These are phyloP conservation scores for Karstenula rhodostoma DNA, from an alignment of 2,329 filamentous ascomycete species.

Conservation along the genomic window DNA sequence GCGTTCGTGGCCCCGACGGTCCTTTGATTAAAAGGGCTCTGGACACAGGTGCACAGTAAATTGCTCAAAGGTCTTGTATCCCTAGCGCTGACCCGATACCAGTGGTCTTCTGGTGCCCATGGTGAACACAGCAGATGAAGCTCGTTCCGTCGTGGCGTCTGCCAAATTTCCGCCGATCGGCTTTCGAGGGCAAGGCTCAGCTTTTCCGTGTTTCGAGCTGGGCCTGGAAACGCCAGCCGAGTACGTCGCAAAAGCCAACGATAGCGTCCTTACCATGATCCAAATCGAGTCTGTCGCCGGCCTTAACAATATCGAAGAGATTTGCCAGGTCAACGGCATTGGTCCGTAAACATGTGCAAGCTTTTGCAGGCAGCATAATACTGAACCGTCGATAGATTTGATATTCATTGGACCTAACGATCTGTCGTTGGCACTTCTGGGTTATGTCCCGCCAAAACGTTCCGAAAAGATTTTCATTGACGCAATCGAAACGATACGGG, in stretches of 20 bases:
- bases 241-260: conserved; percentile 66
- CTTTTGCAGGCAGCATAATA: too few species aligned
- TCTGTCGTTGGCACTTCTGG: conserved; percentile 63
- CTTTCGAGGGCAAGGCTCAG: conserved; percentile 64
- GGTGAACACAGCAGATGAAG: conserved; percentile 61
- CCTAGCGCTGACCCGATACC: too few species aligned
- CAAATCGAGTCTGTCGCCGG: conserved; percentile 74
- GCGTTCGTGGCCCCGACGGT: conserved; percentile 58
- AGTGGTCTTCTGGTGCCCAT: conserved; percentile 65
- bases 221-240: conserved; percentile 60
- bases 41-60: conserved; percentile 66
- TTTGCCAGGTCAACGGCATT: too few species aligned
- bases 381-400: conserved; percentile 68
- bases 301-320: conserved; percentile 66
- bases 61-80: too few species aligned
- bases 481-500: conserved; percentile 61
- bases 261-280: conserved; percentile 68
- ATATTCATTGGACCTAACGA: conserved; percentile 74
- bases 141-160: conserved; percentile 54
- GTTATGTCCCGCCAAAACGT: conserved; percentile 64
- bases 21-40: conserved; percentile 64
- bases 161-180: conserved; percentile 67
- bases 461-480: conserved; percentile 65
- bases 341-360: too few species aligned
- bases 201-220: conserved; percentile 60